Percentiles rank a stretch among this genome's conserved stretches.
phyloP scores from a whole-genome alignment of 1,284 basidiomycete genomes.

The Papiliotrema flavescens region DNA sequence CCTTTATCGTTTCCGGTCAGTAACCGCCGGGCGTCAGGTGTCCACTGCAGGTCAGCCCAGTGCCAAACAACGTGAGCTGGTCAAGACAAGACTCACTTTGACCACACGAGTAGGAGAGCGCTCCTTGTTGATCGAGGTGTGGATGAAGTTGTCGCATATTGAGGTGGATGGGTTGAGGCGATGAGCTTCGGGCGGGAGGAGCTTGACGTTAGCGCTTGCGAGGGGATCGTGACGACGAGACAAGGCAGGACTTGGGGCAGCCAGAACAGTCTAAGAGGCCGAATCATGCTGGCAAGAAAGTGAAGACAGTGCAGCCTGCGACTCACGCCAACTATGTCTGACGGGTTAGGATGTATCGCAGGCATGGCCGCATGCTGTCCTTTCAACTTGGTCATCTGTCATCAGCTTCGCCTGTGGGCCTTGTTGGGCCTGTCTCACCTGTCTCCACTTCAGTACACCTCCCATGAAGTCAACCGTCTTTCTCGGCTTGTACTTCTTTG shows the following conservation, averaged over 20 bases:
- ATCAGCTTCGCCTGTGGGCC: not conserved
- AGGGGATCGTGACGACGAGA: too few species aligned
- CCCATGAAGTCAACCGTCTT: slow-evolving; percentile 94
- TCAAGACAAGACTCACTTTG: slow-evolving; percentile 58
- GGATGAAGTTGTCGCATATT: slow-evolving; percentile 90
- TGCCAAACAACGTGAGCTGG: slow-evolving; percentile 1
- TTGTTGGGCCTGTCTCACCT: slow-evolving; percentile 56
- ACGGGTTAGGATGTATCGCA: slow-evolving; percentile 71
- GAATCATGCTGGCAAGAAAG: too few species aligned
- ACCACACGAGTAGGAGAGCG: slow-evolving; percentile 95
- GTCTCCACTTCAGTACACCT: slow-evolving; percentile 72
- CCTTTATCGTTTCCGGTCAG: slow-evolving; percentile 94
- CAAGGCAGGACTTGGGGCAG: too few species aligned
- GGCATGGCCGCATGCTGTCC: slow-evolving; percentile 70
- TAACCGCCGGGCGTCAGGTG: slow-evolving; percentile 86
- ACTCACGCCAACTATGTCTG: slow-evolving; percentile 76
- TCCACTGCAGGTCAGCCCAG: slow-evolving; percentile 65
- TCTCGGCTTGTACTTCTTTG: slow-evolving; percentile 86
- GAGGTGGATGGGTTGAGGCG: slow-evolving; percentile 83
- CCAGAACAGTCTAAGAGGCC: not conserved
- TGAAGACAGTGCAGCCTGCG: too few species aligned
- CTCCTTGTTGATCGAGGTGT: slow-evolving; percentile 98
- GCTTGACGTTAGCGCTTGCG: slow-evolving; percentile 55
- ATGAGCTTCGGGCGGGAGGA: slow-evolving; percentile 88
- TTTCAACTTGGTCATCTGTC: slow-evolving; percentile 67